phyloP scores from a whole-genome alignment of 495 filamentous ascomycete species.

The Neurospora sp. region DNA sequence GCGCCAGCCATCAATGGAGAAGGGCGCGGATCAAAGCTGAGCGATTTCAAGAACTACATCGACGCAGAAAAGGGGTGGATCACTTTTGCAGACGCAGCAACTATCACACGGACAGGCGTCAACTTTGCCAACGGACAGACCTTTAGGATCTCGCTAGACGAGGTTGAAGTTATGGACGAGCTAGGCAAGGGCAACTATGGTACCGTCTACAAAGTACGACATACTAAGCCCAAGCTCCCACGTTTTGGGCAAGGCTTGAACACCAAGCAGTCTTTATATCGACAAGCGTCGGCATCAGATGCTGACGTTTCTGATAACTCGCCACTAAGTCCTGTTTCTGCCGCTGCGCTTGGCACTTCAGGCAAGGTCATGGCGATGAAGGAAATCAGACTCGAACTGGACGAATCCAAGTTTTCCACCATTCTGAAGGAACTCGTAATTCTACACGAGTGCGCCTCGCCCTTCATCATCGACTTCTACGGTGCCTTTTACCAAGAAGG shows the following conservation, averaged over 20 bases:
- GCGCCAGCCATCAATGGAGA: constrained; percentile 24
- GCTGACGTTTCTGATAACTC: constrained; percentile 12
- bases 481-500: constrained; percentile 99
- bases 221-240: constrained; percentile 67
- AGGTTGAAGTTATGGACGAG: constrained; percentile 91
- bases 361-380: constrained; percentile 98
- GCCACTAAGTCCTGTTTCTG: constrained; percentile 9
- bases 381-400: constrained; percentile 91
- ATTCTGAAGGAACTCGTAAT: constrained; percentile 99
- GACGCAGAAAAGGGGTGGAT: constrained; percentile 85
- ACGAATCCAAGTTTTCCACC: constrained; percentile 90
- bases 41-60: constrained; percentile 85
- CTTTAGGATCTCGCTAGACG: constrained; percentile 91
- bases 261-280: constrained; percentile 39
- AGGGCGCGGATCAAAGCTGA: constrained; percentile 57
- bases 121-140: constrained; percentile 82
- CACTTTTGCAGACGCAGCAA: constrained; percentile 87
- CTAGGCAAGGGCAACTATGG: constrained; percentile 98
- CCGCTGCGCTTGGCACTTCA: constrained; percentile 27
- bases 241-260: constrained; percentile 69
- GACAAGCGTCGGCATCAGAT: constrained; percentile 22
- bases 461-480: constrained; percentile 97
- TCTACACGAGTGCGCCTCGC: constrained; percentile 86
- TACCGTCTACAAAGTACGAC: constrained; percentile 92
- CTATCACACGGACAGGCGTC: constrained; percentile 77